Percentiles rank a stretch among this genome's conserved stretches.
Conservation (phyloP, 176 grass and related monocot genomes). For the Olyra latifolia region DNA sequence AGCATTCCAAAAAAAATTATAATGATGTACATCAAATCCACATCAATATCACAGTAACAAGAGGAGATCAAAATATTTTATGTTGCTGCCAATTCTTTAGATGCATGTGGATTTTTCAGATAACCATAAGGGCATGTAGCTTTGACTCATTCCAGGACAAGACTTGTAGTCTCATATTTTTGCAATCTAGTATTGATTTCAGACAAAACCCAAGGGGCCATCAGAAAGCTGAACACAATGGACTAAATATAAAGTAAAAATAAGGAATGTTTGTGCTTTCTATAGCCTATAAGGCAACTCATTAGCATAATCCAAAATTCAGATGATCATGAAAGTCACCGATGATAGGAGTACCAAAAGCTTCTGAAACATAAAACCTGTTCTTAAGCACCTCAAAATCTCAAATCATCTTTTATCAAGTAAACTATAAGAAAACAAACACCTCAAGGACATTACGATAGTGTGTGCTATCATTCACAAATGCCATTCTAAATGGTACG, state of each 20-base stretch:
- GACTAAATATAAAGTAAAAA: neutral
- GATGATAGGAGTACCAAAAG: neutral
- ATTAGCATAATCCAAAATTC: slow-evolving; percentile 1
- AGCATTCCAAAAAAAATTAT: neutral
- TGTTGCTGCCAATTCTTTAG: neutral
- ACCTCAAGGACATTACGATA: neutral
- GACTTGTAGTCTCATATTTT: slow-evolving; percentile 5
- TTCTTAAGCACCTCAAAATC: neutral
- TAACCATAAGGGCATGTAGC: neutral
- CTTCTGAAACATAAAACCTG: neutral
- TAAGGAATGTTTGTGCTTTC: neutral
- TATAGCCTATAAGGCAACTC: slow-evolving; percentile 8
- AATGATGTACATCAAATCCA: neutral
- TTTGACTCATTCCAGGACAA: neutral
- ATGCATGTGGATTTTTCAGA: neutral
- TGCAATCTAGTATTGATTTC: neutral
- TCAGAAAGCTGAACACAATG: neutral
- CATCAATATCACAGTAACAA: neutral
- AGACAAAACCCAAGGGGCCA: neutral
- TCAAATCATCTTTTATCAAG: slow-evolving; percentile 13
- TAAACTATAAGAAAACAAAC: neutral
- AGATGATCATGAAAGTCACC: neutral
- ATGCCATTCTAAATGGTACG: neutral
- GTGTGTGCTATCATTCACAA: neutral
- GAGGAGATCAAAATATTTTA: neutral